These are phyloP conservation scores for Trichosporon coremiiforme DNA, from an alignment of 1,284 basidiomycete species.

Conservation along the genomic window DNA sequence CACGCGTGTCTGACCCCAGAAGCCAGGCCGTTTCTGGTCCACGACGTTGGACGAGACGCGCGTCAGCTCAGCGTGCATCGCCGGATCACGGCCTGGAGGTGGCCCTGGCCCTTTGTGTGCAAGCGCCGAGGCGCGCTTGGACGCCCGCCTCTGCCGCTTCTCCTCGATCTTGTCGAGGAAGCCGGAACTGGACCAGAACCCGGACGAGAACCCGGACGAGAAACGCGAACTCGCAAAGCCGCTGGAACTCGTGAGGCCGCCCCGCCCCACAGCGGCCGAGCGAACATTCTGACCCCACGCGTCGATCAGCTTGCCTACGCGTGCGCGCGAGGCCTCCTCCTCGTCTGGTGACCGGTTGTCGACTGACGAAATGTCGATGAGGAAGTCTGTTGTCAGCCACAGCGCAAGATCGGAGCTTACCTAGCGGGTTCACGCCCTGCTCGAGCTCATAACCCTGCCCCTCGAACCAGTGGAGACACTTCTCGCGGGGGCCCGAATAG, in stretches of 20 bases:
- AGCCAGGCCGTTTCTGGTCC: conserved; percentile 43
- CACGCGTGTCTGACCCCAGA: conserved; percentile 48
- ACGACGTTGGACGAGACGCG: conserved; percentile 2
- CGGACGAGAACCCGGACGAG: no score
- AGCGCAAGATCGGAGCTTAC: conserved; percentile 30
- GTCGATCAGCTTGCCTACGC: conserved; percentile 42
- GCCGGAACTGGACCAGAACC: neutral
- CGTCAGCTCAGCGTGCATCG: conserved; percentile 22
- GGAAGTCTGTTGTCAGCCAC: conserved; percentile 54
- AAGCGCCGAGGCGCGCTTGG: neutral
- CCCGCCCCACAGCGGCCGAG: neutral
- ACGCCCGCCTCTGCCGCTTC: conserved; percentile 1
- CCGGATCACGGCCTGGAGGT: neutral
- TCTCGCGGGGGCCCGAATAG: conserved; percentile 57
- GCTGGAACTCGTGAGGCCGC: conserved; percentile 1
- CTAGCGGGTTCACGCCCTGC: conserved; percentile 54
- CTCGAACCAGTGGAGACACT: conserved; percentile 58
- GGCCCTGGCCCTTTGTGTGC: neutral
- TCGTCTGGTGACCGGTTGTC: conserved; percentile 58
- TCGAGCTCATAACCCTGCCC: conserved; percentile 49
- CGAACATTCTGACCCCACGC: conserved; percentile 38
- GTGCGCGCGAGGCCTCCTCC: conserved; percentile 50
- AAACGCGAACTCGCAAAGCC: conserved; percentile 8
- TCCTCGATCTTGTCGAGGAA: conserved; percentile 16
- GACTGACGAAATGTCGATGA: conserved; percentile 60